phyloP scores from a whole-genome alignment of 2,329 filamentous ascomycete genomes.

The Apiospora saccharicola region DNA sequence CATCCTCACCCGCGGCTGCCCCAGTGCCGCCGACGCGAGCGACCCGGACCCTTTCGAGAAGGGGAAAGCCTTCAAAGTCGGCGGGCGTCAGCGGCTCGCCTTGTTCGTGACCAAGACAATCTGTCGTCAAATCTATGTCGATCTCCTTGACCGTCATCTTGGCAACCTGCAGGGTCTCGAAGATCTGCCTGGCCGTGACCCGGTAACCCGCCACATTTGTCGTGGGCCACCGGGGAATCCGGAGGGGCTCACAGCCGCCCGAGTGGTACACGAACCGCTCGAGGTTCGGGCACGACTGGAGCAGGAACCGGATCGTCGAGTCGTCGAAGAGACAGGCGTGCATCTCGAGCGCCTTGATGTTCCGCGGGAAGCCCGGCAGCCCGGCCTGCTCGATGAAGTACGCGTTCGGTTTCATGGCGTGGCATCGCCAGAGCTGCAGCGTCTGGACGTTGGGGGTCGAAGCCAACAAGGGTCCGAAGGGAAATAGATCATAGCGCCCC shows the following conservation, averaged over 20 bases:
- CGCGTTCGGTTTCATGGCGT: too few species aligned
- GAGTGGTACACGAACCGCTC: neutral
- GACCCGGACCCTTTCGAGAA: neutral
- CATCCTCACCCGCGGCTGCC: neutral
- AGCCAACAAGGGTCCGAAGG: neutral
- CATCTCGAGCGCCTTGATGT: neutral
- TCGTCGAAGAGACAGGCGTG: neutral
- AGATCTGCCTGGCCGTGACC: neutral
- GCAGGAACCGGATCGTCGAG: neutral
- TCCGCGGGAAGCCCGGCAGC: neutral
- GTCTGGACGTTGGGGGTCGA: neutral
- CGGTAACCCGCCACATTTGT: too few species aligned
- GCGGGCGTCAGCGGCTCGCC: neutral
- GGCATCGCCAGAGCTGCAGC: neutral
- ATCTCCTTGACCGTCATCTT: neutral
- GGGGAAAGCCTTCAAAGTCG: neutral
- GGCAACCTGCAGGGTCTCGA: neutral
- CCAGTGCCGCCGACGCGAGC: neutral
- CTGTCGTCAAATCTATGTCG: neutral
- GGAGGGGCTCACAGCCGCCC: too few species aligned
- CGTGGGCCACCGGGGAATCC: too few species aligned
- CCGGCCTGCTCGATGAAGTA: neutral
- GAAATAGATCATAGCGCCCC: neutral
- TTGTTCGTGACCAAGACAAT: fast-evolving
- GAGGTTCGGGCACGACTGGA: neutral